phyloP scores from a whole-genome alignment of 169 alveolate genomes.

The Cyclospora cayetanensis region DNA sequence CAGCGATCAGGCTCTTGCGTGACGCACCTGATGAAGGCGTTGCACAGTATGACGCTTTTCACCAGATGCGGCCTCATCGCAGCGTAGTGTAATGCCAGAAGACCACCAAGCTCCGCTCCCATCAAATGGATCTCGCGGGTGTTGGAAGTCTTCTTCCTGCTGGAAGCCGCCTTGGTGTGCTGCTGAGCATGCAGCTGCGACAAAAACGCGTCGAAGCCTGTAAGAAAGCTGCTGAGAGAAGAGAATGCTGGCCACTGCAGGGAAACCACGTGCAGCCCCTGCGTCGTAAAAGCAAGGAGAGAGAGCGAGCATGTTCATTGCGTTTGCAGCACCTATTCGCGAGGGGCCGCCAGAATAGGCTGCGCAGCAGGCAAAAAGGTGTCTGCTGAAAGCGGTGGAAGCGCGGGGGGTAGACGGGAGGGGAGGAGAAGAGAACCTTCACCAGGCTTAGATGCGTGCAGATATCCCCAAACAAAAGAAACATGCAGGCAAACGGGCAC shows the following conservation, averaged over 20 bases:
- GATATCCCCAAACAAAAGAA: too few relatives aligned
- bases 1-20: too few relatives aligned
- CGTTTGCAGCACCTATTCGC: too few relatives aligned
- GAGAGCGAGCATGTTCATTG: background rate
- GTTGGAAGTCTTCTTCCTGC: background rate
- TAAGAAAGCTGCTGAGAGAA: background rate
- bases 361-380: too few relatives aligned
- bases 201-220: background rate
- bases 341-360: too few relatives aligned
- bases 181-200: background rate
- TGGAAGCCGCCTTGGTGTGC: background rate
- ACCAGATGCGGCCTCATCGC: background rate
- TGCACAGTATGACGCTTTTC: background rate
- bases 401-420: too few relatives aligned
- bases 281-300: background rate
- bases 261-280: background rate
- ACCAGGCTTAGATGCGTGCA: too few relatives aligned
- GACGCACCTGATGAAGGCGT: background rate
- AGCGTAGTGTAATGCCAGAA: background rate
- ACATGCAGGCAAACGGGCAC: too few relatives aligned
- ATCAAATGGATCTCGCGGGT: background rate
- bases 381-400: too few relatives aligned
- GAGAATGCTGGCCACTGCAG: slow-evolving; percentile 31
- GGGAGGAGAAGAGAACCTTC: too few relatives aligned
- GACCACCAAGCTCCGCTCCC: slow-evolving; percentile 19